These are phyloP conservation scores for Lagenidium giganteum DNA, from an alignment of 352 stramenopile genomes.

Conservation along the genomic window DNA sequence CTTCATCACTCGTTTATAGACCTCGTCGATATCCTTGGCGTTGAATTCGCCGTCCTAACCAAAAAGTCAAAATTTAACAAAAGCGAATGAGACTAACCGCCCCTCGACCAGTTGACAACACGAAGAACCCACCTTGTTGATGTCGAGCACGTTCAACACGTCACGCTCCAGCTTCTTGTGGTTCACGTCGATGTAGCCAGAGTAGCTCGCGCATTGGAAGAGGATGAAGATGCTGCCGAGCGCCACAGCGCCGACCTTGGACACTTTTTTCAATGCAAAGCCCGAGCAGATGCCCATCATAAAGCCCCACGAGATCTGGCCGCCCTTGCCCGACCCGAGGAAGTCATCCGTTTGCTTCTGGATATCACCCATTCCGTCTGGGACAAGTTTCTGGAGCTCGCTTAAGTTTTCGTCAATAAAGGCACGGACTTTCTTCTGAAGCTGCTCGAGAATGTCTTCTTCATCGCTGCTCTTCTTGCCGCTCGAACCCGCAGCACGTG, in stretches of 20 bases:
- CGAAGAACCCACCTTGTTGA: conserved; percentile 54
- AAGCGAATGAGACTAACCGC: not conserved
- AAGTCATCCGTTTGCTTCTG: conserved; percentile 59
- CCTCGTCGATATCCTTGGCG: conserved; percentile 66
- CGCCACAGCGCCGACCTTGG: conserved; percentile 82
- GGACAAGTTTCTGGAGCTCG: conserved; percentile 29
- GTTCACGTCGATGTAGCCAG: conserved; percentile 89
- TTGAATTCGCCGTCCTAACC: conserved; percentile 68
- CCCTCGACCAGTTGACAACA: not conserved
- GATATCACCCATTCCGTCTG: conserved; percentile 33
- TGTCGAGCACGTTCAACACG: conserved; percentile 61
- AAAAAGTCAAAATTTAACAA: not conserved
- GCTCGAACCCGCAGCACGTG: conserved; percentile 10
- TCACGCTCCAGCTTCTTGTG: conserved; percentile 89
- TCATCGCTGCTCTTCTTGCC: conserved; percentile 14
- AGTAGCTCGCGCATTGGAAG: conserved; percentile 86
- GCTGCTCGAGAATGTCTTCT: conserved; percentile 43
- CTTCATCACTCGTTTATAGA: conserved; percentile 76
- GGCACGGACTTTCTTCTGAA: conserved; percentile 56
- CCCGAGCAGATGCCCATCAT: conserved; percentile 89
- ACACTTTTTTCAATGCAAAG: conserved; percentile 89
- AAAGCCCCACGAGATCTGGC: conserved; percentile 87
- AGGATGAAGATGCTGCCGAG: conserved; percentile 84
- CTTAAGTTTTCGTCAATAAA: conserved; percentile 30
- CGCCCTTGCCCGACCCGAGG: conserved; percentile 52